Conservation (phyloP, 108 stramenopile genomes). For the Seminavis robusta region DNA sequence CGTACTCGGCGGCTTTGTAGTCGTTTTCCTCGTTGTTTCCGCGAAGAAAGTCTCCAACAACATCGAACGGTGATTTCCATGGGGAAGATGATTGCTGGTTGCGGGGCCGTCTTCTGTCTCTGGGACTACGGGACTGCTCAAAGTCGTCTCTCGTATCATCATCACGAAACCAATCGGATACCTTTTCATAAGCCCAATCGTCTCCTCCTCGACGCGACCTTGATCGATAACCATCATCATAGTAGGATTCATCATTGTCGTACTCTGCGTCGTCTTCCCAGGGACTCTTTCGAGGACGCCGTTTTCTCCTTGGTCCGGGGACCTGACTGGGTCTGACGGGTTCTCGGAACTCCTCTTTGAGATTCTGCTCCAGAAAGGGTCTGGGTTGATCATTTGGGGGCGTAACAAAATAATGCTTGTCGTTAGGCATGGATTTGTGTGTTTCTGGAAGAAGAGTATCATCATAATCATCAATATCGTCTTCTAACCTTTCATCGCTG, state of each 20-base stretch:
- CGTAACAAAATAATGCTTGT: too few relatives aligned
- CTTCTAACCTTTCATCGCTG: conserved; percentile 4
- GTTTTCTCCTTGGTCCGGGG: not conserved
- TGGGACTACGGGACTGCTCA: too few relatives aligned
- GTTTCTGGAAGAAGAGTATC: not conserved
- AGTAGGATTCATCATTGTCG: conserved; percentile 18
- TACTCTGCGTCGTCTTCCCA: too few relatives aligned
- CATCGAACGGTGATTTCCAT: conserved; percentile 22
- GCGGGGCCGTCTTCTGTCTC: not conserved
- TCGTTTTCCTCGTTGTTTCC: conserved; percentile 29
- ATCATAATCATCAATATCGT: conserved; percentile 4
- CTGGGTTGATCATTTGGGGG: too few relatives aligned
- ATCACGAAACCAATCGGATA: conserved; percentile 23
- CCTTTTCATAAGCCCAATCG: conserved; percentile 15
- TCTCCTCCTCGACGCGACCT: conserved; percentile 17
- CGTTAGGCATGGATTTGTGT: not conserved
- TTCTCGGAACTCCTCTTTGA: too few relatives aligned
- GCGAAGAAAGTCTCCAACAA: conserved; percentile 32
- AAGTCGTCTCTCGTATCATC: conserved; percentile 30
- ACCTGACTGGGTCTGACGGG: too few relatives aligned
- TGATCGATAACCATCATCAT: too few relatives aligned
- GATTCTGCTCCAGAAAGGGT: too few relatives aligned
- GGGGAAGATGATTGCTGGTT: not conserved
- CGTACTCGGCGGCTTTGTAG: conserved; percentile 33
- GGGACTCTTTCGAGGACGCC: not conserved